Base-by-base conservation (phyloP, 805 yeast genomes). In the Helenozyma rhizophorensis region DNA sequence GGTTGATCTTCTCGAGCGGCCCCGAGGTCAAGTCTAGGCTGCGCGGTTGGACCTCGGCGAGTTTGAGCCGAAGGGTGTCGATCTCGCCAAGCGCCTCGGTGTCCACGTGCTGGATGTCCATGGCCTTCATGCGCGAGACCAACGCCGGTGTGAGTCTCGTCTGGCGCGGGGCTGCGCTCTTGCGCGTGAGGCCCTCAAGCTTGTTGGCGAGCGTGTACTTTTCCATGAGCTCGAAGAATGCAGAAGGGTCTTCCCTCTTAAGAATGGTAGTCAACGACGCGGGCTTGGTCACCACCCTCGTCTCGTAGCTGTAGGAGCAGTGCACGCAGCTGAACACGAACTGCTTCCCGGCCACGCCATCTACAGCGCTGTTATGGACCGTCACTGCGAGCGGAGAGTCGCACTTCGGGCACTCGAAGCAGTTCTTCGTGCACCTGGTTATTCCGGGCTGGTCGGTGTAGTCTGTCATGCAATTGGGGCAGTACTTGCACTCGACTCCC, bases 321-420 rank as follows among this genome's bases (percentile, higher is more conserved):
- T 28, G 31, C 14, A 32, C 42, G 17, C 50, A 45, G 11, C 29
- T 13, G 15, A 45, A 45, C 12, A 27, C 14, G 27, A 43, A 39
- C 36, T 23, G 27, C 27, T 32, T 45, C 13, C 38, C 48, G 23
- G 28, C 26, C 10, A 17, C 31, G 11, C 34, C 40, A 12, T 30
- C 28, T 7, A 29, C 27, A 6, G 23, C 21, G 21, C 37, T 42
- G 23, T 52, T 52, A n/a, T 46, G 37, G 12, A 42, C 32, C 10
- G 46, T 27, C 5, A 64, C 56, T 2, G 50, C 21, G 9, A 64
- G 34, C 21, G 52, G 48, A 0, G 65, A 44, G 2, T 40, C 30
- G 37, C 72, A 66, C 5, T 38, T 28, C 1, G 71, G 71, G 37
- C 72, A 66, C 17, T 43, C 51, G 34, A 64, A 64, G 41, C 72